Evolutionary conservation across 768 basidiomycete genomes (phyloP), one percentile per base, ranked within the genome.

Genomic region (Pisolithus albus): DNA sequence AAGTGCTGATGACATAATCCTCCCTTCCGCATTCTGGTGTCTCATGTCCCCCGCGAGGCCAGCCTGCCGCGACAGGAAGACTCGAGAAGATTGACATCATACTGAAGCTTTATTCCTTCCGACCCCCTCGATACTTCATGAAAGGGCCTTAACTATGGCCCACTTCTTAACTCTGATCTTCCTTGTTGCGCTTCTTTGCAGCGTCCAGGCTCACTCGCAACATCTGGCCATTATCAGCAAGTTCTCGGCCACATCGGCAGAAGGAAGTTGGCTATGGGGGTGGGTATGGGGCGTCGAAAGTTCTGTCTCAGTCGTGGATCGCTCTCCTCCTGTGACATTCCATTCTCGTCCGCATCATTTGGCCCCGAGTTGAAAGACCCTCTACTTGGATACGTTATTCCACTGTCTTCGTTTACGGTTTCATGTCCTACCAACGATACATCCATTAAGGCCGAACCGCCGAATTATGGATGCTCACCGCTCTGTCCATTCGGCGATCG

Each of bases 261-360:
- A 84, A 49, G 75, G 72, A 21, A 72, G 70, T 40, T 82, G 81
- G 66, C 55, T 67, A 70, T 82, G 79, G 80, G 76, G 75, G 6
- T 84, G 82, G 82, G 78, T 81, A 0, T 83, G 81, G 82, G 82
- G 82, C 8, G 75, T 79, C 0, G 82, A 84, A 57, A 81, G 81
- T 54, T 75, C 81, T 24, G 86, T 90, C 52, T 83, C 87, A 23
- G 73, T 91, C 54, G 83, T 91, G 36, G 88, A 91, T 70, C 80
- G 81, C 52, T 74, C 79, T 5, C 88, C 88, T 1, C 72, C 82
- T 0, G 71, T 91, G 52, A 79, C 79, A 3, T 92, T 87, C 63
- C 72, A 75, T 45, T 86, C 90, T 6, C 76, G 88, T 46, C 72
- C 73, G 89, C 89, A 49, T 79, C 84, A 0, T 92, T 92, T 65